Evolutionary conservation across 805 yeast species (phyloP).

Genomic region (Jamesozyma rosinii): DNA sequence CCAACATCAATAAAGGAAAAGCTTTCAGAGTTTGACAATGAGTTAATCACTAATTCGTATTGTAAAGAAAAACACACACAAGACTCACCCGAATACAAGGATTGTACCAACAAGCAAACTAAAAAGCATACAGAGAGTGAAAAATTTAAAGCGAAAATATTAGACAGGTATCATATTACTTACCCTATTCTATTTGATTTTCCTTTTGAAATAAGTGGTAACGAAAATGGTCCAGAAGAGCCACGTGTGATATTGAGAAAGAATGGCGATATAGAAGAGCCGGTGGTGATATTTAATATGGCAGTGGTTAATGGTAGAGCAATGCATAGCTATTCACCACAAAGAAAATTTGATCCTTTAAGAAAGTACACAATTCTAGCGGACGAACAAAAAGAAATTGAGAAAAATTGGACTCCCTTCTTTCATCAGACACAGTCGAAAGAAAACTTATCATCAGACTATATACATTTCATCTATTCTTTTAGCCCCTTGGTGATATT

Average conservation of each 20-base stretch:
- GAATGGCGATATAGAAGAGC: slow-evolving; percentile 4
- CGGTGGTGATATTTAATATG: slow-evolving; percentile 7
- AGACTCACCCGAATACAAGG: slow-evolving; percentile 9
- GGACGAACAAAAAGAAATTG: not conserved
- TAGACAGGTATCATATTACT: slow-evolving; percentile 1
- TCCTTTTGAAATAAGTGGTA: slow-evolving; percentile 1
- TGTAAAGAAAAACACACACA: slow-evolving; percentile 19
- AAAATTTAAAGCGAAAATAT: slow-evolving; percentile 5
- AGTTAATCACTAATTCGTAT: slow-evolving; percentile 5
- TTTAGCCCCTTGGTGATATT: slow-evolving; percentile 15
- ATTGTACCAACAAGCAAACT: slow-evolving; percentile 15
- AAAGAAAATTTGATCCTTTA: slow-evolving; percentile 4
- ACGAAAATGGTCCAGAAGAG: slow-evolving; percentile 7
- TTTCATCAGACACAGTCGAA: not conserved
- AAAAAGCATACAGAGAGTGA: slow-evolving; percentile 12
- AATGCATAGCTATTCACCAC: slow-evolving; percentile 6
- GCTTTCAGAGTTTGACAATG: slow-evolving; percentile 17
- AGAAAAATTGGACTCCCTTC: slow-evolving; percentile 14
- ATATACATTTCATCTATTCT: slow-evolving; percentile 14
- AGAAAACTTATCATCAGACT: slow-evolving; percentile 11
- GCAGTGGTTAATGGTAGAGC: not conserved
- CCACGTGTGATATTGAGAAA: slow-evolving; percentile 4
- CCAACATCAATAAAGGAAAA: slow-evolving; percentile 22
- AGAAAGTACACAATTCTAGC: not conserved
- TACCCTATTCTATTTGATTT: slow-evolving; percentile 6